Percentiles rank a stretch among this genome's conserved stretches.
phyloP scores from a whole-genome alignment of 1,284 basidiomycete genomes.

The Rhodotorula glutinis region DNA sequence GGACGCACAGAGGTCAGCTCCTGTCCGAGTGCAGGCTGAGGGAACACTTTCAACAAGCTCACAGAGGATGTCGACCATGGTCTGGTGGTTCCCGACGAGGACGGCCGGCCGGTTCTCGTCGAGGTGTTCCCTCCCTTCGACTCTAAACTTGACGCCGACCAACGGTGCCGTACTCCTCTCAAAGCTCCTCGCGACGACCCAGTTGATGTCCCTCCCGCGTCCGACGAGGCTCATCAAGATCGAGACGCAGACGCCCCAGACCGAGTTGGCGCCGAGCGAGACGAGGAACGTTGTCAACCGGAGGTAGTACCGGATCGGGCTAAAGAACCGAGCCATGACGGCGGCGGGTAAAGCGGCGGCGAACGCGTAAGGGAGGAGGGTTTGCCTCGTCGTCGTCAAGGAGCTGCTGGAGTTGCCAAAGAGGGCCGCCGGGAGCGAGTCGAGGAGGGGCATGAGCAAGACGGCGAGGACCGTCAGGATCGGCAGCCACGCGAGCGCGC shows the following conservation, averaged over 20 bases:
- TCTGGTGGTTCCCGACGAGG: constrained; percentile 86
- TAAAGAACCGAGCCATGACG: constrained; percentile 25
- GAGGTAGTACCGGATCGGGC: constrained; percentile 35
- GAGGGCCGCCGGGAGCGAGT: too few relatives aligned
- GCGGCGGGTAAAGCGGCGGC: constrained; percentile 13
- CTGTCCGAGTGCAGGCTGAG: too few relatives aligned
- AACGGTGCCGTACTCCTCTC: constrained; percentile 66
- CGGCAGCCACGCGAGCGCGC: too few relatives aligned
- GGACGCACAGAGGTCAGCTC: too few relatives aligned
- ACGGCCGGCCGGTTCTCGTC: constrained; percentile 61
- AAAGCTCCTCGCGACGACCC: constrained; percentile 78
- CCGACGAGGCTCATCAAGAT: constrained; percentile 69
- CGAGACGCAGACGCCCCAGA: constrained; percentile 71
- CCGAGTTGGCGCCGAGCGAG: constrained; percentile 57
- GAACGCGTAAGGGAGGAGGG: too few relatives aligned
- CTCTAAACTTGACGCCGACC: constrained; percentile 67
- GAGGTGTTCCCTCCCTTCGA: constrained; percentile 84
- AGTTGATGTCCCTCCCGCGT: constrained; percentile 74
- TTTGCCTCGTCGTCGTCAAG: too few relatives aligned
- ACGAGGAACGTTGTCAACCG: constrained; percentile 34
- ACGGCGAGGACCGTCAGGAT: too few relatives aligned
- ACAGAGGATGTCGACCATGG: constrained; percentile 77
- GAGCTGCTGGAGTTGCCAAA: too few relatives aligned
- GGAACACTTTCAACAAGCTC: too few relatives aligned
- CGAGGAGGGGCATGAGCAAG: too few relatives aligned